Evolutionary conservation across 2,329 filamentous ascomycete genomes (phyloP).

Genomic region (Scorias spongiosa): DNA sequence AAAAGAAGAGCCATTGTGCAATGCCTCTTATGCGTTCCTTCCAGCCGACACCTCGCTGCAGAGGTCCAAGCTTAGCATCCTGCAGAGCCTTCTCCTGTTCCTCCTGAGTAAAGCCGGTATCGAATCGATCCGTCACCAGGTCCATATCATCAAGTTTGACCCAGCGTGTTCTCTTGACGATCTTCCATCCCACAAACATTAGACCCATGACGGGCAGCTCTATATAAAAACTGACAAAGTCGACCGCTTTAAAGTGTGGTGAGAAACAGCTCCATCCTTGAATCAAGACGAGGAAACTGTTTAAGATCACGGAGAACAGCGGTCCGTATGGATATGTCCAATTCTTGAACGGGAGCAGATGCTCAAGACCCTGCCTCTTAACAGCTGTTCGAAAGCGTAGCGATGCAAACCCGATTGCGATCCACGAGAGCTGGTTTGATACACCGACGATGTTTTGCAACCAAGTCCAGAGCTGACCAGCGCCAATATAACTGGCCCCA

Average conservation of each 20-base stretch:
- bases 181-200: conserved; percentile 36
- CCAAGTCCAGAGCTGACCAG: conserved; percentile 5
- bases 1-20: too few species aligned
- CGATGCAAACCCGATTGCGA: conserved; percentile 29
- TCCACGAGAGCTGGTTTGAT: conserved; percentile 24
- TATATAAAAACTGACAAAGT: conserved; percentile 42
- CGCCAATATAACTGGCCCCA: conserved; percentile 21
- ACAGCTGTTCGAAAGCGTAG: conserved; percentile 39
- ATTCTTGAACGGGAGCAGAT: conserved; percentile 35
- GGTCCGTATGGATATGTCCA: conserved; percentile 37
- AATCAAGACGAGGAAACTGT: conserved; percentile 36
- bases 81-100: not conserved
- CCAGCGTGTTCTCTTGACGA: conserved; percentile 31
- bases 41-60: too few species aligned
- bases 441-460: conserved; percentile 27
- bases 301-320: conserved; percentile 34
- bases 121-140: conserved; percentile 30
- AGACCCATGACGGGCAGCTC: conserved; percentile 36
- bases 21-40: too few species aligned
- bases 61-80: not conserved
- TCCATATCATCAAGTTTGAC: conserved; percentile 35
- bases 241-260: conserved; percentile 28
- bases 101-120: conserved; percentile 30
- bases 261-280: conserved; percentile 42
- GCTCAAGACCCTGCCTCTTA: conserved; percentile 28